These are phyloP conservation scores for Xylariaceae sp. DNA, from an alignment of 2,329 filamentous ascomycete genomes.

Conservation along the genomic window DNA sequence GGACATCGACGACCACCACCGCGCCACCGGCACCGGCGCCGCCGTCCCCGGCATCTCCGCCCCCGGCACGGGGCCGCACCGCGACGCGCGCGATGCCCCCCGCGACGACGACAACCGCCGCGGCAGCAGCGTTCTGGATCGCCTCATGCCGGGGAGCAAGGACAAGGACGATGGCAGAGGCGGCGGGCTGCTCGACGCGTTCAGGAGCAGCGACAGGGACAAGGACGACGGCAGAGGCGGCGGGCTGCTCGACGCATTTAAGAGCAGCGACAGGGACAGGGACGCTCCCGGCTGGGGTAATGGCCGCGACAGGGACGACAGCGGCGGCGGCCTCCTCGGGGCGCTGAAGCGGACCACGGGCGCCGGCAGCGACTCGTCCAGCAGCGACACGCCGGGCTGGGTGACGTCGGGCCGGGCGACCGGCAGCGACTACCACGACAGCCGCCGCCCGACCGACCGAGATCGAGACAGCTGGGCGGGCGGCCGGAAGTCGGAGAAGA, in stretches of 20 bases:
- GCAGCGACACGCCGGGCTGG: too few species aligned
- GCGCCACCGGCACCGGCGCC: slow-evolving; percentile 7
- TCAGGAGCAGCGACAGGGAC: too few species aligned
- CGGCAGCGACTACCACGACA: neutral
- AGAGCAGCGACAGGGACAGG: too few species aligned
- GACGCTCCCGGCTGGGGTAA: too few species aligned
- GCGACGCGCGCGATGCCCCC: slow-evolving; percentile 3
- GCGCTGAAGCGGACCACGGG: too few species aligned
- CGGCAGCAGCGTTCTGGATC: slow-evolving; percentile 5
- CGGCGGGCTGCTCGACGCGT: slow-evolving; percentile 4
- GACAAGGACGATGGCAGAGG: slow-evolving; percentile 2
- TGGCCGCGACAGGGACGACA: too few species aligned
- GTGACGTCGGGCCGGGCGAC: too few species aligned
- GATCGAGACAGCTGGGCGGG: slow-evolving; percentile 2
- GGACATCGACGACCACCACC: slow-evolving; percentile 4
- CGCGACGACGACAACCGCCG: neutral
- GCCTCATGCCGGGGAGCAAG: slow-evolving; percentile 5
- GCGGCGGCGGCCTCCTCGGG: too few species aligned
- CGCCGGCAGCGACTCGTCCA: too few species aligned
- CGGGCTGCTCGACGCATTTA: neutral
- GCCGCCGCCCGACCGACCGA: slow-evolving; percentile 2
- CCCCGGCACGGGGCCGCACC: slow-evolving; percentile 2
- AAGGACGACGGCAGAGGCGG: neutral
- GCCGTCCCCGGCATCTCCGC: neutral
- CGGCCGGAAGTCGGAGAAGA: neutral